Evolutionary conservation across 2,329 filamentous ascomycete genomes (phyloP), one percentile per base, ranked within the genome.

Genomic region (Colletotrichum liriopes): DNA sequence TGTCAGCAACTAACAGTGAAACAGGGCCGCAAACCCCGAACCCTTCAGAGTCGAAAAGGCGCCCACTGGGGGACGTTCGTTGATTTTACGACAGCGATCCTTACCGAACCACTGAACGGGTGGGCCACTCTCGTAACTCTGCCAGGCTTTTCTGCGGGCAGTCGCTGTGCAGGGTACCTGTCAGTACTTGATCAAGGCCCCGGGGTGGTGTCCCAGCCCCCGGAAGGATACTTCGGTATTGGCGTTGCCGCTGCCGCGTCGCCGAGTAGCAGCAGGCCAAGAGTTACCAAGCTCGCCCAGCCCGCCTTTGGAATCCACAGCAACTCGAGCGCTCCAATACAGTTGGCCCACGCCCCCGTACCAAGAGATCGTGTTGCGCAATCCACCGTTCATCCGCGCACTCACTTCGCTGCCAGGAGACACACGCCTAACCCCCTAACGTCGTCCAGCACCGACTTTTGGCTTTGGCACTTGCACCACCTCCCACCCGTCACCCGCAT

Each of bases 311-410:
- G 70, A 70, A 70, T 72, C 70, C 70, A 70, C 70, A 59, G 45
- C 65, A 69, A 59, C 65, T 72, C 29, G 45, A 47, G 60, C 59
- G 66, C 70, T 65, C 60, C 70, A 72, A 64, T 70, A 60, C 66
- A 65, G 70, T 70, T 72, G 70, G 60, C 54, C 66, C 70, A 70
- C 66, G 59, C 69, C 69, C 65, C 70, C 65, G 70, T 72, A 72
- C 70, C 66, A 72, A 72, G 68, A 68, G 65, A 65, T 65, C 47
- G 70, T 65, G 65, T 72, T 72, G 70, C 70, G 70, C 70, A 72
- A 72, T 72, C 66, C 60, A 69, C 65, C 67, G 59, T 67, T 49
- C 39, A 62, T 41, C 56, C 64, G 49, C 58, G 6, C 58, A 23
- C 37, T 43, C 37, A 56, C 41, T 61, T 52, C 51, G 47, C 61